These are phyloP conservation scores for Raffaelea deltoideospora DNA, from an alignment of 2,329 filamentous ascomycete genomes.

Conservation along the genomic window DNA sequence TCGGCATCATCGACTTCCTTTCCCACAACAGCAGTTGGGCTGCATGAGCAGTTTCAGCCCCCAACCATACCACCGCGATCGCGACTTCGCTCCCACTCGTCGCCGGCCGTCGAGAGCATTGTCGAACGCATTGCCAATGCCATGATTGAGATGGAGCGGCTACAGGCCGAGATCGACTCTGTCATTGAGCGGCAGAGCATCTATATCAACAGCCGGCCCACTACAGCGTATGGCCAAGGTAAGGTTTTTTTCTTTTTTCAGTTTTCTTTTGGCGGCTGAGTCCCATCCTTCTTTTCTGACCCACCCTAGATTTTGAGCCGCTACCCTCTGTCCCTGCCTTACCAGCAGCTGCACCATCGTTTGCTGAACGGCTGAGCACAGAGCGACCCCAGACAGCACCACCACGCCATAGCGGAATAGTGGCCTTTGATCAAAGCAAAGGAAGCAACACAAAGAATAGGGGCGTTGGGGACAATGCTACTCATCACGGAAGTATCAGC, in stretches of 20 bases:
- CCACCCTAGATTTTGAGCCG: constrained; percentile 26
- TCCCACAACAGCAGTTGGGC: neutral
- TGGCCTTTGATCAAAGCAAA: constrained; percentile 16
- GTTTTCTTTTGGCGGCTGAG: neutral
- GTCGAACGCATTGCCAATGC: constrained; percentile 40
- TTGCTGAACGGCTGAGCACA: constrained; percentile 37
- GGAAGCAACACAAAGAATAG: constrained; percentile 12
- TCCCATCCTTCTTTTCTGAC: no score
- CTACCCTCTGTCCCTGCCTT: constrained; percentile 42
- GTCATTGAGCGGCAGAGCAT: constrained; percentile 45
- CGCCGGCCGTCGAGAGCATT: constrained; percentile 33
- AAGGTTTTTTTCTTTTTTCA: constrained; percentile 9
- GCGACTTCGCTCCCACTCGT: constrained; percentile 26
- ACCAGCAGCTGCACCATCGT: constrained; percentile 41
- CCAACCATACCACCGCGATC: constrained; percentile 29
- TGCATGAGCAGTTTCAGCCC: constrained; percentile 1
- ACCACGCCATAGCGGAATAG: constrained; percentile 2
- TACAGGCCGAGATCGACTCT: constrained; percentile 44
- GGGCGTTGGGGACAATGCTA: no score
- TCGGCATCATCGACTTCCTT: neutral
- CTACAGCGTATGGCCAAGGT: constrained; percentile 29
- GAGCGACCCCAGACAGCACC: constrained; percentile 25
- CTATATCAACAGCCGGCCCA: constrained; percentile 36
- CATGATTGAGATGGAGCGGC: constrained; percentile 41
- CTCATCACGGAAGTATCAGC: no score